phyloP scores from a whole-genome alignment of 148 eudicot species.

The Heliamphora exappendiculata region DNA sequence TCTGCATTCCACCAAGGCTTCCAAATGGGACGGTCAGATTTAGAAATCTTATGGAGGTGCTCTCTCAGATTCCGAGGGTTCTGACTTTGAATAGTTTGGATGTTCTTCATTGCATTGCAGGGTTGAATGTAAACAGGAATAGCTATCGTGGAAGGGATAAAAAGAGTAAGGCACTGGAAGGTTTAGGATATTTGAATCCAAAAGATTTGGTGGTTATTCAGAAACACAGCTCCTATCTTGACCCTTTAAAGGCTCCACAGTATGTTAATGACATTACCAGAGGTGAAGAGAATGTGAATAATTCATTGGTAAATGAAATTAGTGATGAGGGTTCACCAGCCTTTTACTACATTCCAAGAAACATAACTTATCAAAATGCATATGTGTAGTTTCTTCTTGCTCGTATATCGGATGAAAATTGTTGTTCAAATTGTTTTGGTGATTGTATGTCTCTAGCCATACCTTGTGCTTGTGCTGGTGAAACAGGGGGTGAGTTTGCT shows the following conservation, averaged over 20 bases:
- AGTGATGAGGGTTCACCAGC: conserved; percentile 44
- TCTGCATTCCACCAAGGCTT: not conserved
- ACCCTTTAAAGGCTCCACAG: too few species aligned
- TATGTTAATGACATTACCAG: conserved; percentile 38
- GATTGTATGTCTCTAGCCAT: conserved; percentile 42
- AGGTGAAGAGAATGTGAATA: conserved; percentile 51
- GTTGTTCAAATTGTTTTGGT: conserved; percentile 53
- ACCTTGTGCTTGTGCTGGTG: conserved; percentile 53
- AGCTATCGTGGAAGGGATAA: not conserved
- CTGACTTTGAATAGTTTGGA: conserved; percentile 8
- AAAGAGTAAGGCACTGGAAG: not conserved
- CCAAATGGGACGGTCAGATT: not conserved
- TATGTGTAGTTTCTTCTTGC: conserved; percentile 49
- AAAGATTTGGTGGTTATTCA: not conserved
- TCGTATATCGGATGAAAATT: conserved; percentile 54
- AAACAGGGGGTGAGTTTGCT: conserved; percentile 48
- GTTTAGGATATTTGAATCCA: conserved; percentile 11
- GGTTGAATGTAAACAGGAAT: not conserved
- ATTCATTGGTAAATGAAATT: conserved; percentile 42
- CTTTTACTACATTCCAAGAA: conserved; percentile 57
- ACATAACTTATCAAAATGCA: conserved; percentile 48
- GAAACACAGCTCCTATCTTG: too few species aligned
- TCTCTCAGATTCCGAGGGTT: not conserved
- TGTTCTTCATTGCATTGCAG: not conserved
- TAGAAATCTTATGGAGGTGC: conserved; percentile 11